Conservation (phyloP, 1,139 yeast genomes). For the Pichia sp. region DNA sequence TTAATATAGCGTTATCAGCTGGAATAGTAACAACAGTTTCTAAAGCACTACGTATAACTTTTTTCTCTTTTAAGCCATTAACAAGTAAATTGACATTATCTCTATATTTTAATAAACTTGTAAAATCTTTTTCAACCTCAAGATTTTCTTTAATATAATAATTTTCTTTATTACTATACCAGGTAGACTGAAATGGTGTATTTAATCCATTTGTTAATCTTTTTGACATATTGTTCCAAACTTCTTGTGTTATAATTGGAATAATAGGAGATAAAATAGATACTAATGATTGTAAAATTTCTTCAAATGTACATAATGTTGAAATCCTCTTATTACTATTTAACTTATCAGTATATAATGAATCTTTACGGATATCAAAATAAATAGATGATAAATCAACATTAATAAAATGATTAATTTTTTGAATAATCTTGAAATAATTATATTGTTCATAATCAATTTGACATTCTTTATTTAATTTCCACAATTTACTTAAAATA, state of each 20-base stretch:
- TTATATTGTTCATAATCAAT: slow-evolving; percentile 50
- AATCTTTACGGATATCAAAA: slow-evolving; percentile 81
- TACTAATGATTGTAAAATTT: slow-evolving; percentile 56
- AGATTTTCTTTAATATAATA: slow-evolving; percentile 26
- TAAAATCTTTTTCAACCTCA: slow-evolving; percentile 36
- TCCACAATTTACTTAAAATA: slow-evolving; percentile 49
- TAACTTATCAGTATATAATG: slow-evolving; percentile 63
- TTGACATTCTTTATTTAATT: slow-evolving; percentile 40
- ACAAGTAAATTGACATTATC: slow-evolving; percentile 44
- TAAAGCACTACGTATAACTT: slow-evolving; percentile 4
- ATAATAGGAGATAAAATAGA: slow-evolving; percentile 72
- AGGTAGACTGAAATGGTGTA: slow-evolving; percentile 46
- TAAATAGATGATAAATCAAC: slow-evolving; percentile 74
- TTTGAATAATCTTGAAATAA: slow-evolving; percentile 56
- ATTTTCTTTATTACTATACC: slow-evolving; percentile 19
- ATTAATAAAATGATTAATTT: slow-evolving; percentile 66
- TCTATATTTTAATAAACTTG: slow-evolving; percentile 38
- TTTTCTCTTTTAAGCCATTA: slow-evolving; percentile 5
- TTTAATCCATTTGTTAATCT: slow-evolving; percentile 30
- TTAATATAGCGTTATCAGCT: neutral
- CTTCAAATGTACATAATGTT: slow-evolving; percentile 64
- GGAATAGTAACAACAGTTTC: slow-evolving; percentile 1
- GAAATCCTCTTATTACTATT: slow-evolving; percentile 50
- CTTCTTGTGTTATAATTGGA: slow-evolving; percentile 84
- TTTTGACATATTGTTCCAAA: slow-evolving; percentile 55